These are phyloP conservation scores for Dionaea muscipula DNA, from an alignment of 179 eudicot genomes.

Conservation along the genomic window DNA sequence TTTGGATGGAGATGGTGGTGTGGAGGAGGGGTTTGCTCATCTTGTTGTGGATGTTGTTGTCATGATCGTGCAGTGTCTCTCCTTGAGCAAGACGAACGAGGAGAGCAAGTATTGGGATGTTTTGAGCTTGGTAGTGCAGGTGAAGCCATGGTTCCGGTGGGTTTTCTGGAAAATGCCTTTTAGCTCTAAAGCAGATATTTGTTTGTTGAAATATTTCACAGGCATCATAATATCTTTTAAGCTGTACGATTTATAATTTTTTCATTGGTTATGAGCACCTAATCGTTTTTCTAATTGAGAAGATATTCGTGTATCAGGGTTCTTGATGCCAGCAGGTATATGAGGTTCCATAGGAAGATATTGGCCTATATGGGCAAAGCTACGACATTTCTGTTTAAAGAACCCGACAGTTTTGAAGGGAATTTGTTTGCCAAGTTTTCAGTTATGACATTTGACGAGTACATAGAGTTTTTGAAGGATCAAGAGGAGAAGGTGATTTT, in stretches of 20 bases:
- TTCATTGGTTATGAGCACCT: background rate
- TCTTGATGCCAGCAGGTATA: slow-evolving; percentile 30
- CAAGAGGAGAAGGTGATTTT: slow-evolving; percentile 46
- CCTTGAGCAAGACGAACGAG: slow-evolving; percentile 29
- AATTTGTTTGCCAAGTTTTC: slow-evolving; percentile 35
- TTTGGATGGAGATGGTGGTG: slow-evolving; percentile 10
- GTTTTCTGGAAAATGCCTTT: background rate
- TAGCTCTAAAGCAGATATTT: background rate
- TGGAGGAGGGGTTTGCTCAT: slow-evolving; percentile 31
- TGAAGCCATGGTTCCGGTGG: slow-evolving; percentile 61
- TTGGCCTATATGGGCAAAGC: slow-evolving; percentile 39
- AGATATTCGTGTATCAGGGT: slow-evolving; percentile 25
- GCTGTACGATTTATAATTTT: background rate
- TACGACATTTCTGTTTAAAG: slow-evolving; percentile 39
- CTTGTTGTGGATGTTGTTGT: slow-evolving; percentile 41
- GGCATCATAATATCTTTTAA: background rate
- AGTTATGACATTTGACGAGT: slow-evolving; percentile 34
- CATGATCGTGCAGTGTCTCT: slow-evolving; percentile 33
- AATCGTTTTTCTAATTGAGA: background rate
- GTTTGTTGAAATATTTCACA: background rate
- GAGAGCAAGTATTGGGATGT: slow-evolving; percentile 33
- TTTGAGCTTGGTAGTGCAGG: slow-evolving; percentile 36
- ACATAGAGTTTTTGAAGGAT: slow-evolving; percentile 35
- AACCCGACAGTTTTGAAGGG: slow-evolving; percentile 22
- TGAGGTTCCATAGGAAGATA: slow-evolving; percentile 40